Conservation (phyloP, 345 rosid species). For the Acer campestre region DNA sequence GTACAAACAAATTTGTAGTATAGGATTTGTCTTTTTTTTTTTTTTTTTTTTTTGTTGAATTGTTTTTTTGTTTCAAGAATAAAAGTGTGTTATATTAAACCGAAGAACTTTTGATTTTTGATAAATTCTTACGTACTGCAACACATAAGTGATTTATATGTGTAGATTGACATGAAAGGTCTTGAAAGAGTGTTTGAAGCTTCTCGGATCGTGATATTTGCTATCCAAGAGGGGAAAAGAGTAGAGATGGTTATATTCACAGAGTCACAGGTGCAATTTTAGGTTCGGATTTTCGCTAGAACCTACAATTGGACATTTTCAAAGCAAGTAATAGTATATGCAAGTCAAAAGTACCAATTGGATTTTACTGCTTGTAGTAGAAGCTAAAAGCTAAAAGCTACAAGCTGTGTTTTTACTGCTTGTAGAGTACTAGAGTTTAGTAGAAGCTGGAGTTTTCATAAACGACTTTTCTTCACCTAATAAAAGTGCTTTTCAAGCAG, state of each 20-base stretch:
- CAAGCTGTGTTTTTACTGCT: slow-evolving; percentile 1
- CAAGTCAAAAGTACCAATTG: neutral
- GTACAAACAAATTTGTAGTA: neutral
- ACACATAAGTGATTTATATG: too few species aligned
- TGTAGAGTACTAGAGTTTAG: neutral
- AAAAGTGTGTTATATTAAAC: too few species aligned
- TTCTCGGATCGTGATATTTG: too few species aligned
- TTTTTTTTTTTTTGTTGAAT: neutral
- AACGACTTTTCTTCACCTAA: neutral
- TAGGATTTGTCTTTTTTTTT: too few species aligned
- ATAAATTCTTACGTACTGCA: too few species aligned
- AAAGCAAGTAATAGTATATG: neutral
- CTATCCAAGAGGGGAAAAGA: too few species aligned
- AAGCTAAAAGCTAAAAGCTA: neutral
- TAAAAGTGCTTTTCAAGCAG: neutral
- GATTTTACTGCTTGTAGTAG: neutral
- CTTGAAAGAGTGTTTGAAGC: too few species aligned
- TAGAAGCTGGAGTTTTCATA: neutral
- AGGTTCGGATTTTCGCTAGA: too few species aligned
- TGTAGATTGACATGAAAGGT: too few species aligned
- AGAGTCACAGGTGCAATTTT: too few species aligned
- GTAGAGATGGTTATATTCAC: too few species aligned
- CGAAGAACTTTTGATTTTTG: too few species aligned
- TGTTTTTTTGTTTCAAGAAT: neutral
- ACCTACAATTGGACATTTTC: neutral